Evolutionary conservation across 148 eudicot genomes (phyloP).

Genomic region (Cornus kousa): DNA sequence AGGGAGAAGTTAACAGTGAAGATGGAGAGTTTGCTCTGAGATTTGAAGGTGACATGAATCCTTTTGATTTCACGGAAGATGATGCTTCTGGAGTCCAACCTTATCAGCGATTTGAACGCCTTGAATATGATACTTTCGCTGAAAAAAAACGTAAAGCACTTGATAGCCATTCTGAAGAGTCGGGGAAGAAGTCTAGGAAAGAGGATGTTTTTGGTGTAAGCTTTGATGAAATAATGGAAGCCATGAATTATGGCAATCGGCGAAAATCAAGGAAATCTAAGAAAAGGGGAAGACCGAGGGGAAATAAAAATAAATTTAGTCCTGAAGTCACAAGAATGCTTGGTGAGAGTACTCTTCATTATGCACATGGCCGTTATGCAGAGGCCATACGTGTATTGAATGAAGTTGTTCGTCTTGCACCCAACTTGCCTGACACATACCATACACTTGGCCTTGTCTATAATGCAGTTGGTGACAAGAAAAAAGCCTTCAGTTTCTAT

Average conservation of each 20-base stretch:
- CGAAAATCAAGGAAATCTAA: not conserved
- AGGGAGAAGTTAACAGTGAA: not conserved
- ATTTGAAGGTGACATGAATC: conserved; percentile 10
- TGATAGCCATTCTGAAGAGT: not conserved
- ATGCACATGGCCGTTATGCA: conserved; percentile 8
- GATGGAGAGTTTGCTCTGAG: conserved; percentile 3
- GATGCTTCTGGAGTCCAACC: conserved; percentile 3
- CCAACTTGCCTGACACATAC: conserved; percentile 3
- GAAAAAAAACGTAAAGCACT: not conserved
- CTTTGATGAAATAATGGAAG: conserved; percentile 3
- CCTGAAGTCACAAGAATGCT: conserved; percentile 3
- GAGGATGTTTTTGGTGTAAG: not conserved
- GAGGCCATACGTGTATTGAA: conserved; percentile 1
- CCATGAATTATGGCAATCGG: not conserved
- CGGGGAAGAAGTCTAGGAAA: not conserved
- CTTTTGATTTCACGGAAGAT: conserved; percentile 3
- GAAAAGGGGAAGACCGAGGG: conserved; percentile 5
- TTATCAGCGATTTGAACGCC: not conserved
- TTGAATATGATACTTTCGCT: not conserved
- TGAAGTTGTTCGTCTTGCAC: conserved; percentile 10
- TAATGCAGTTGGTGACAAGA: not conserved
- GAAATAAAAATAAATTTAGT: not conserved
- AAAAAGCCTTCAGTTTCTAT: conserved; percentile 4
- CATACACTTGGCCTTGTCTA: conserved; percentile 6
- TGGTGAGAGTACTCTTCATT: conserved; percentile 9